A percentile compares a stretch with the other conserved stretches of the same genome.
Conservation (phyloP, 106 monocot species). For the Dendrobium chrysotoxum region DNA sequence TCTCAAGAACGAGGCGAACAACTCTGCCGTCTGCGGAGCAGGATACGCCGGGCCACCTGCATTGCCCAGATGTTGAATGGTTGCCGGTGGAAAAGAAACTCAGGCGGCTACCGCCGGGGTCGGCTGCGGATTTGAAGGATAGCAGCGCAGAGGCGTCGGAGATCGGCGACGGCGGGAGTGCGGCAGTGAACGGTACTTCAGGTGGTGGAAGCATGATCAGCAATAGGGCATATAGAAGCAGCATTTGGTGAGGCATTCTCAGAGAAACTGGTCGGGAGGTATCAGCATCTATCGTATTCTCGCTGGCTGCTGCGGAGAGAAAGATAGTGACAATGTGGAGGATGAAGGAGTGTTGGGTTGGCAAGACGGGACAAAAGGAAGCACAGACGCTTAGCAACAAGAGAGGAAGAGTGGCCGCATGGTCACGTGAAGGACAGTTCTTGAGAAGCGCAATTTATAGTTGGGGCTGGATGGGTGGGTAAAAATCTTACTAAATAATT, state of each 20-base stretch:
- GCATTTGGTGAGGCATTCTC: neutral
- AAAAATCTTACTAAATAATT: no score
- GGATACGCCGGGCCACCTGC: conserved; percentile 53
- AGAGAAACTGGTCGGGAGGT: neutral
- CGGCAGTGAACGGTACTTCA: neutral
- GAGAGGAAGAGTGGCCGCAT: no score
- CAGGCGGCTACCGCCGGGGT: conserved; percentile 30
- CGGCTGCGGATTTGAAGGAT: conserved; percentile 60
- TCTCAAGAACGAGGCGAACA: conserved; percentile 58
- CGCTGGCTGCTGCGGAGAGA: neutral
- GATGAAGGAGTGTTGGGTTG: neutral
- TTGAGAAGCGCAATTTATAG: neutral
- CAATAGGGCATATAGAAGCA: neutral
- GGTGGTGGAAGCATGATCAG: neutral
- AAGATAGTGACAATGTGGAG: neutral
- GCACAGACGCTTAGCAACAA: neutral
- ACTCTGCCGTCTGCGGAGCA: conserved; percentile 42
- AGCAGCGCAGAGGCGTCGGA: conserved; percentile 43
- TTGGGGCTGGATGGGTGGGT: neutral
- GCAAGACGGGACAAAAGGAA: neutral
- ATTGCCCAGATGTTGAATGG: conserved; percentile 10
- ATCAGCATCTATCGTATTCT: neutral
- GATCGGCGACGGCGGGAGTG: neutral
- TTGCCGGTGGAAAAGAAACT: conserved; percentile 14
- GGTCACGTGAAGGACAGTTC: neutral